A percentile compares a stretch with the other conserved stretches of the same genome.
phyloP scores from a whole-genome alignment of 495 filamentous ascomycete genomes.

The Tuber magnatum region DNA sequence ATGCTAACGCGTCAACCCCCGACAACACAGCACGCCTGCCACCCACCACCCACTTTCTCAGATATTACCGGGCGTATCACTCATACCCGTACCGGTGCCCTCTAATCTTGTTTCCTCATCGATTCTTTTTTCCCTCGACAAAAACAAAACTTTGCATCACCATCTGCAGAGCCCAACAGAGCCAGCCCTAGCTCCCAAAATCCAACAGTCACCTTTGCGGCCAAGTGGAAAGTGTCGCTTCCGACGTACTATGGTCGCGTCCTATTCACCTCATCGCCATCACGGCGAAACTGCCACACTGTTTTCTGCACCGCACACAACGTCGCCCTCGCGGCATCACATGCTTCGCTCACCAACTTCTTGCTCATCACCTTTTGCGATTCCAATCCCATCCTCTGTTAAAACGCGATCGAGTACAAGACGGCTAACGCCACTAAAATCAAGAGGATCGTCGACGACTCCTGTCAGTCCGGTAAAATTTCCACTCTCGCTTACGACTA shows the following conservation, averaged over 20 bases:
- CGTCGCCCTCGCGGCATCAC: conserved; percentile 37
- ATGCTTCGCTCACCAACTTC: conserved; percentile 28
- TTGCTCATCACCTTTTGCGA: conserved; percentile 33
- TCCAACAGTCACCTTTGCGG: background rate
- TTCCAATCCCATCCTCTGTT: conserved; percentile 21
- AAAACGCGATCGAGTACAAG: conserved; percentile 37
- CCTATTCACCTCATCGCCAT: conserved; percentile 40
- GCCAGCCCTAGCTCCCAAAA: conserved; percentile 26
- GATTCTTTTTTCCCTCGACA: background rate
- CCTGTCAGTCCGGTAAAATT: conserved; percentile 33
- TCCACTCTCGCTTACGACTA: conserved; percentile 34
- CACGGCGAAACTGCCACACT: conserved; percentile 39
- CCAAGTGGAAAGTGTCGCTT: conserved; percentile 1
- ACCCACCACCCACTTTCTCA: background rate
- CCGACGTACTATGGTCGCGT: conserved; percentile 39
- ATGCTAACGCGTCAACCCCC: conserved; percentile 33
- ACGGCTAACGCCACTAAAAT: conserved; percentile 26
- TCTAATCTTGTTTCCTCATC: conserved; percentile 7
- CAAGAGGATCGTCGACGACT: conserved; percentile 12
- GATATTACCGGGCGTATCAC: conserved; percentile 2
- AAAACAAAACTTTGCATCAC: conserved; percentile 12
- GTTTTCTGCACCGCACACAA: conserved; percentile 34
- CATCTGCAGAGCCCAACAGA: conserved; percentile 9
- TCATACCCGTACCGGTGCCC: background rate
- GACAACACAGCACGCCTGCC: conserved; percentile 22